These are phyloP conservation scores for Hymenoscyphus scutula DNA, from an alignment of 2,329 filamentous ascomycete species.

Conservation along the genomic window DNA sequence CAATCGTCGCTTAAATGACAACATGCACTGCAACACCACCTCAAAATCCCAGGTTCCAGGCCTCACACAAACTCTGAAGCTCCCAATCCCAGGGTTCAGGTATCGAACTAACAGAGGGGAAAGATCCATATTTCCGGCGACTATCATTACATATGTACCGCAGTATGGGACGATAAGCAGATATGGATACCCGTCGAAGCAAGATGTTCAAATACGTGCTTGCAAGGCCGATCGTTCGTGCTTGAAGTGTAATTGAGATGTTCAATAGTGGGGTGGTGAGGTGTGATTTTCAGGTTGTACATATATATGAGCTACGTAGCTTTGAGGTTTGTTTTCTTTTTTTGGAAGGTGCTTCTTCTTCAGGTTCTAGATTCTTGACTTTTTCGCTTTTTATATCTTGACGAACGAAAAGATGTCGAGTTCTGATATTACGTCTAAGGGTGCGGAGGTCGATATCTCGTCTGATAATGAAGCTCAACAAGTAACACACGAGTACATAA, in stretches of 20 bases:
- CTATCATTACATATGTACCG: neutral
- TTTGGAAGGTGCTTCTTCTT: neutral
- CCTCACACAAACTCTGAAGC: neutral
- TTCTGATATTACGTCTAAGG: neutral
- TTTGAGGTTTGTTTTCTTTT: neutral
- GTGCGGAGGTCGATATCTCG: neutral
- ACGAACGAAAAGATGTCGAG: neutral
- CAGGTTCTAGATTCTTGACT: neutral
- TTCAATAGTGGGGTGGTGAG: slow-evolving; percentile 1
- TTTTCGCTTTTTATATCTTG: neutral
- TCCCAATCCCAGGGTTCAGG: neutral
- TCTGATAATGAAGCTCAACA: slow-evolving; percentile 6
- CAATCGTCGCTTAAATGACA: slow-evolving; percentile 1
- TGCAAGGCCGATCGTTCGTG: neutral
- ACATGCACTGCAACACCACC: neutral
- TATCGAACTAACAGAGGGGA: neutral
- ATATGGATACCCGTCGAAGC: neutral
- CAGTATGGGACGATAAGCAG: slow-evolving; percentile 3
- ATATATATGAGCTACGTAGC: neutral
- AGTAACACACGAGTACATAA: slow-evolving; percentile 4
- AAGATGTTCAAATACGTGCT: slow-evolving; percentile 1
- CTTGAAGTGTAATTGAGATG: neutral
- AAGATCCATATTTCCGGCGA: neutral
- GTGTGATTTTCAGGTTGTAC: neutral
- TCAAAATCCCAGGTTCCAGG: too few species aligned